A percentile compares a stretch with the other conserved stretches of the same genome.
These are phyloP conservation scores for Mycena sanguinolenta DNA, from an alignment of 768 basidiomycete species.

Conservation along the genomic window DNA sequence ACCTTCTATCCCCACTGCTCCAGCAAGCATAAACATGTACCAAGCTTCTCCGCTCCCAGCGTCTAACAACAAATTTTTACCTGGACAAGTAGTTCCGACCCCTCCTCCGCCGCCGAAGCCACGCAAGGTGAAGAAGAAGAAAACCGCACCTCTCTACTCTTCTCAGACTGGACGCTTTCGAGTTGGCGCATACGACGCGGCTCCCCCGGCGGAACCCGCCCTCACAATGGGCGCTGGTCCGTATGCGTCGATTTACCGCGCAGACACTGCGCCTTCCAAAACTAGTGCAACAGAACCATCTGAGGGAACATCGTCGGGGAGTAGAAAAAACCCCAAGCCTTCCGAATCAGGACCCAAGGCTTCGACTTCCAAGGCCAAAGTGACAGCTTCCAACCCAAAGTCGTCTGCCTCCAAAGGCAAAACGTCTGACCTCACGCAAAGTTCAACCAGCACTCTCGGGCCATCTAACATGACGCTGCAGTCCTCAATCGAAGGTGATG, in stretches of 20 bases:
- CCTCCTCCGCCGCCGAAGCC: constrained; percentile 38
- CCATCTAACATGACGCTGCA: constrained; percentile 18
- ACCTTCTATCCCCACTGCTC: constrained; percentile 44
- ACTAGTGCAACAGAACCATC: not conserved
- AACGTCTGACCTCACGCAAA: constrained; percentile 1
- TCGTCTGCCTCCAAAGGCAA: constrained; percentile 23
- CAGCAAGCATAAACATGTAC: constrained; percentile 55
- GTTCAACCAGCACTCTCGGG: constrained; percentile 26
- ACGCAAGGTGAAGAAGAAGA: constrained; percentile 48
- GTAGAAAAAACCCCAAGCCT: constrained; percentile 23
- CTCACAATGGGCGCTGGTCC: constrained; percentile 52
- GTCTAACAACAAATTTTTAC: constrained; percentile 59
- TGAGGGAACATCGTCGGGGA: constrained; percentile 5
- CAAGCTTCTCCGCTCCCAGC: constrained; percentile 48
- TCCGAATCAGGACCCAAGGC: constrained; percentile 28
- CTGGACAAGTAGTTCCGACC: constrained; percentile 61
- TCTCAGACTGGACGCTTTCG: constrained; percentile 57
- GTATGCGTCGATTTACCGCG: constrained; percentile 58
- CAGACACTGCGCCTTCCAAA: constrained; percentile 10
- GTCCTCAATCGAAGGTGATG: constrained; percentile 7
- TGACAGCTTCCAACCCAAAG: constrained; percentile 28
- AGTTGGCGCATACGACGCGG: constrained; percentile 54
- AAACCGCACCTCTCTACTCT: constrained; percentile 56
- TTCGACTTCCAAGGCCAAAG: constrained; percentile 34
- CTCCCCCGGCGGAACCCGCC: constrained; percentile 49